Evolutionary conservation across 2,329 filamentous ascomycete genomes (phyloP).

Genomic region (Pseudohalonectria lignicola): DNA sequence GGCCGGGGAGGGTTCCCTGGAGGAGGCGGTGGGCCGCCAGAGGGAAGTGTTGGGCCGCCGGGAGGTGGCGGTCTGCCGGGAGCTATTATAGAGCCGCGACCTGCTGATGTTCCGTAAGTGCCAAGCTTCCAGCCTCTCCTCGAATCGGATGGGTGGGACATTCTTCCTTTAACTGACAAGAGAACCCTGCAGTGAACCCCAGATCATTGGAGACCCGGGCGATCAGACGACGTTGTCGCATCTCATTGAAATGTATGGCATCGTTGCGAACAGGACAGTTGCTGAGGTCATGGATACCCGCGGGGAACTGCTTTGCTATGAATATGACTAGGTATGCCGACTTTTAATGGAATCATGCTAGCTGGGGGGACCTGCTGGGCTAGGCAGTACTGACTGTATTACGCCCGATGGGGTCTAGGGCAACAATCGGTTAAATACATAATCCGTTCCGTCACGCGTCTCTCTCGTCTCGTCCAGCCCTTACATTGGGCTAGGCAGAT

Average conservation of each 20-base stretch:
- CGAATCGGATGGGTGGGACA: neutral
- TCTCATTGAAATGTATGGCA: slow-evolving; percentile 9
- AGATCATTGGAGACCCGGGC: slow-evolving; percentile 6
- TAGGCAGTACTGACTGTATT: no score
- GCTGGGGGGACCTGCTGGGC: no score
- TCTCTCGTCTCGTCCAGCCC: no score
- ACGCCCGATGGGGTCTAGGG: no score
- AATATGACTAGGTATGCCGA: slow-evolving; percentile 2
- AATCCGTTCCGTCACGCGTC: no score
- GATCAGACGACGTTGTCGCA: slow-evolving; percentile 6
- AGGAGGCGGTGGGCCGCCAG: neutral
- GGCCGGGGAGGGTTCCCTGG: neutral
- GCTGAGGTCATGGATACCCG: slow-evolving; percentile 9
- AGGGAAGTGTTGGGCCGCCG: no score
- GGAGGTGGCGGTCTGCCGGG: neutral
- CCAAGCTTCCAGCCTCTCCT: neutral
- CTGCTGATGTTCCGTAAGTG: neutral
- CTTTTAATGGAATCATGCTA: no score
- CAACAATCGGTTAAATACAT: no score
- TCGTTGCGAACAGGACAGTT: slow-evolving; percentile 7
- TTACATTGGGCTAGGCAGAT: no score
- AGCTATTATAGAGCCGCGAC: neutral
- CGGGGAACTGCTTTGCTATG: slow-evolving; percentile 7
- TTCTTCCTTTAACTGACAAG: neutral
- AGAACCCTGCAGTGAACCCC: slow-evolving; percentile 4